Percentiles rank a stretch among this genome's conserved stretches.
Evolutionary conservation across 2,329 filamentous ascomycete species (phyloP).

Genomic region (Mariannaea sp.): DNA sequence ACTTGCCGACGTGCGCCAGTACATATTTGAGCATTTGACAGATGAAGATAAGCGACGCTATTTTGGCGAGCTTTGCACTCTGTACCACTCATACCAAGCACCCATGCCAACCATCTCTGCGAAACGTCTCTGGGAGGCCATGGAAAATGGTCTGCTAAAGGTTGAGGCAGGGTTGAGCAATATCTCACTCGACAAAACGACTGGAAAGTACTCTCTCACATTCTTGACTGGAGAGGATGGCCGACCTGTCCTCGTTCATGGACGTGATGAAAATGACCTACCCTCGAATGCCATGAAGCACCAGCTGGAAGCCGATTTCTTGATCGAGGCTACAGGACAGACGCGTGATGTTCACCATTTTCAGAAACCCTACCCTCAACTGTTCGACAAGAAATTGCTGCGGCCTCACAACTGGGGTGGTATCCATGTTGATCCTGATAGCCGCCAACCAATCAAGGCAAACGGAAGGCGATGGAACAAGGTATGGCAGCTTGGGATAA

Average conservation of each 20-base stretch:
- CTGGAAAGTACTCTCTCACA: neutral
- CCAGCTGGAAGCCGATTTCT: neutral
- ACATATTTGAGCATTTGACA: neutral
- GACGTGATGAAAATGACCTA: neutral
- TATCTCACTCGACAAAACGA: neutral
- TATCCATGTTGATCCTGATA: neutral
- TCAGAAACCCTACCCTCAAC: neutral
- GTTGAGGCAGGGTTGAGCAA: neutral
- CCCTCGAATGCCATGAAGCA: neutral
- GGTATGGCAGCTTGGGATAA: neutral
- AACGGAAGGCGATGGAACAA: neutral
- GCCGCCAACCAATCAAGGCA: neutral
- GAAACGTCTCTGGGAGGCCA: neutral
- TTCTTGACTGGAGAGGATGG: neutral
- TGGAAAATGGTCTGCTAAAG: neutral
- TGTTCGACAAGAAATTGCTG: neutral
- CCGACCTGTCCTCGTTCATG: neutral
- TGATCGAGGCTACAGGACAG: constrained; percentile 2
- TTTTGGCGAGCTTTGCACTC: neutral
- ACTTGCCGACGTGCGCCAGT: constrained; percentile 1
- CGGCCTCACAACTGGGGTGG: neutral
- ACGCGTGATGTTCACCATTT: neutral
- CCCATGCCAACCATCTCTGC: neutral
- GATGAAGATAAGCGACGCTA: neutral
- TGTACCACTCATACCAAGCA: constrained; percentile 1